Percentiles rank a stretch among this genome's conserved stretches.
Conservation (phyloP, 129 eudicot genomes). For the Cynara cardunculus region DNA sequence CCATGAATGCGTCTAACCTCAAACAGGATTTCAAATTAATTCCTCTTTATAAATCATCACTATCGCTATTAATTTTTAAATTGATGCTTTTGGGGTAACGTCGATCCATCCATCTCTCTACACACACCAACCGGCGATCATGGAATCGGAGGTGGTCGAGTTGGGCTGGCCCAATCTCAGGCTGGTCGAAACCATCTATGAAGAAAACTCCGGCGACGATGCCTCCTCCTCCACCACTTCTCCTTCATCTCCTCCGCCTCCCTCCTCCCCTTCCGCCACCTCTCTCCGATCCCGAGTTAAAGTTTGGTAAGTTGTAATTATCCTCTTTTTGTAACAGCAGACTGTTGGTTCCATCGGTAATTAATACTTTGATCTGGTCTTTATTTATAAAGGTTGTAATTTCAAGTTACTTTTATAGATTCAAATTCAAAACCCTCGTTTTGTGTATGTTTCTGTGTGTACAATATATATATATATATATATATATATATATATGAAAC, state of each 20-base stretch:
- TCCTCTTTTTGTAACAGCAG: neutral
- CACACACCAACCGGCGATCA: neutral
- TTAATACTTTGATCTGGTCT: neutral
- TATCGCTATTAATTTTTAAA: too few relatives aligned
- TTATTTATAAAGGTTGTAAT: too few relatives aligned
- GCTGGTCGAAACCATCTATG: slow-evolving; percentile 66
- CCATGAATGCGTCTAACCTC: slow-evolving; percentile 48
- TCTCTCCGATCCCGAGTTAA: slow-evolving; percentile 49
- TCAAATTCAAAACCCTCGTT: neutral
- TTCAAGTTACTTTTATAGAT: neutral
- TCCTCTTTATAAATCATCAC: neutral
- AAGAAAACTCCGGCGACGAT: slow-evolving; percentile 52
- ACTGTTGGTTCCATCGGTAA: neutral
- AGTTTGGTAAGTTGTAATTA: slow-evolving; percentile 30
- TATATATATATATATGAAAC: too few relatives aligned
- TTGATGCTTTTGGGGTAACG: too few relatives aligned
- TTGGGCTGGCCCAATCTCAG: slow-evolving; percentile 48
- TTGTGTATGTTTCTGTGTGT: too few relatives aligned
- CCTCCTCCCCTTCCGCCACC: slow-evolving; percentile 41
- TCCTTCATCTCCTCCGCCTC: slow-evolving; percentile 25
- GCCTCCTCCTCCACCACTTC: slow-evolving; percentile 21
- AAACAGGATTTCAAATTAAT: neutral
- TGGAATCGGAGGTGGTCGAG: slow-evolving; percentile 20
- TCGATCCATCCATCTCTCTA: neutral
- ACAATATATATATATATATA: too few relatives aligned